A percentile compares a stretch with the other conserved stretches of the same genome.
Evolutionary conservation across 768 basidiomycete species (phyloP).

Genomic region (Tricholomella constricta): DNA sequence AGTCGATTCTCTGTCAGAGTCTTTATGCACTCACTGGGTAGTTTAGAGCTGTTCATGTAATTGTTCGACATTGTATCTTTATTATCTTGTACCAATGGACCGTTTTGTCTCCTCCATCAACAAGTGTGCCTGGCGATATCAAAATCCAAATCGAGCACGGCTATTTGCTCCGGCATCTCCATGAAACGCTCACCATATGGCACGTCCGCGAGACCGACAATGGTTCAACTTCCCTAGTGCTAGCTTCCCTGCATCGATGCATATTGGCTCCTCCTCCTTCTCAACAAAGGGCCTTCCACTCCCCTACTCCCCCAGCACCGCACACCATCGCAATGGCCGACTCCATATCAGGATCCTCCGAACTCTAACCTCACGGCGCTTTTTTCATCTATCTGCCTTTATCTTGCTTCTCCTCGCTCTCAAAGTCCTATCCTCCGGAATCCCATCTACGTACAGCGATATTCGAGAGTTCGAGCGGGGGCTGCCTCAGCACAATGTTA

Average conservation of each 20-base stretch:
- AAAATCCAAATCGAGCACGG: too few relatives aligned
- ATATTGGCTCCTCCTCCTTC: too few relatives aligned
- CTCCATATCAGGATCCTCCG: neutral
- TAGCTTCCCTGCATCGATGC: too few relatives aligned
- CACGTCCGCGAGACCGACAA: neutral
- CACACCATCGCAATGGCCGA: neutral
- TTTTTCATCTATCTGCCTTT: neutral
- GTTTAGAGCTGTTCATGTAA: too few relatives aligned
- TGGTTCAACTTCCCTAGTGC: neutral
- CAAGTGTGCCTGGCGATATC: too few relatives aligned
- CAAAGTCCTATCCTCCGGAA: constrained; percentile 16
- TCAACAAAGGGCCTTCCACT: neutral
- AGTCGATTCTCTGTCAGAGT: too few relatives aligned
- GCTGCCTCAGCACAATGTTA: constrained; percentile 20
- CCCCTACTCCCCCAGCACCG: neutral
- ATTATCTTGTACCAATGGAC: too few relatives aligned
- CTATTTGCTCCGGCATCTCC: neutral
- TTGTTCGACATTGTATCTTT: too few relatives aligned
- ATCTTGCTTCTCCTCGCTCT: neutral
- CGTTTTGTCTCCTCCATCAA: too few relatives aligned
- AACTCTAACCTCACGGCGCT: neutral
- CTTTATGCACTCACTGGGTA: too few relatives aligned
- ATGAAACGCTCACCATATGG: neutral
- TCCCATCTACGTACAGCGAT: constrained; percentile 21
- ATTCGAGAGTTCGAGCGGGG: constrained; percentile 16